Conservation (phyloP, 495 filamentous ascomycete species). For the Glonium stellatum region DNA sequence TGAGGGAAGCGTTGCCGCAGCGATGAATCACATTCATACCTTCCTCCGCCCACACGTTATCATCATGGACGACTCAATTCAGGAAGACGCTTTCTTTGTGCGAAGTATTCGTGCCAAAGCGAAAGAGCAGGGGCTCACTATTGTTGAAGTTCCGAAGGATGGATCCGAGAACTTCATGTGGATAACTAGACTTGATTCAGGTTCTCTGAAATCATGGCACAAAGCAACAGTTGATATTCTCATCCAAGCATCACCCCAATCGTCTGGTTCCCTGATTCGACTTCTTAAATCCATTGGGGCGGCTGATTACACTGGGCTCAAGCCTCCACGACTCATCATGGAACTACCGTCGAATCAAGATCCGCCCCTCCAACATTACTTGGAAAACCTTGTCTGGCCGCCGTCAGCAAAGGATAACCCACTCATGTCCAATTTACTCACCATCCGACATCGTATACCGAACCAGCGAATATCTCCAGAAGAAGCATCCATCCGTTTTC, state of each 20-base stretch:
- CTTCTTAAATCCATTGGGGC: conserved; percentile 63
- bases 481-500: conserved; percentile 59
- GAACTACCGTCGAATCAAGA: conserved; percentile 68
- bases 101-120: conserved; percentile 45
- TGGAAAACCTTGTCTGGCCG: conserved; percentile 60
- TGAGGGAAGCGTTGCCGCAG: conserved; percentile 31
- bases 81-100: conserved; percentile 51
- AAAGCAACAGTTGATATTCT: conserved; percentile 66
- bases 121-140: conserved; percentile 38
- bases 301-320: conserved; percentile 64
- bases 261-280: conserved; percentile 64
- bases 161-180: conserved; percentile 58
- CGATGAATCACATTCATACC: conserved; percentile 41
- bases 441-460: conserved; percentile 64
- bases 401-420: conserved; percentile 34
- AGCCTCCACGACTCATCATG: conserved; percentile 64
- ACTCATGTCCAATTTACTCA: conserved; percentile 41
- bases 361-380: conserved; percentile 49
- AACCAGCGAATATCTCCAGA: conserved; percentile 47
- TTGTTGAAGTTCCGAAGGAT: conserved; percentile 62
- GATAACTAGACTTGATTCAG: conserved; percentile 67
- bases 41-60: conserved; percentile 55
- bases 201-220: conserved; percentile 68
- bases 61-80: conserved; percentile 44
- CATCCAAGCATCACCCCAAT: conserved; percentile 60